Percentiles rank a stretch among this genome's conserved stretches.
Evolutionary conservation across 2,329 filamentous ascomycete species (phyloP).

Genomic region (Fusarium bulbicola): DNA sequence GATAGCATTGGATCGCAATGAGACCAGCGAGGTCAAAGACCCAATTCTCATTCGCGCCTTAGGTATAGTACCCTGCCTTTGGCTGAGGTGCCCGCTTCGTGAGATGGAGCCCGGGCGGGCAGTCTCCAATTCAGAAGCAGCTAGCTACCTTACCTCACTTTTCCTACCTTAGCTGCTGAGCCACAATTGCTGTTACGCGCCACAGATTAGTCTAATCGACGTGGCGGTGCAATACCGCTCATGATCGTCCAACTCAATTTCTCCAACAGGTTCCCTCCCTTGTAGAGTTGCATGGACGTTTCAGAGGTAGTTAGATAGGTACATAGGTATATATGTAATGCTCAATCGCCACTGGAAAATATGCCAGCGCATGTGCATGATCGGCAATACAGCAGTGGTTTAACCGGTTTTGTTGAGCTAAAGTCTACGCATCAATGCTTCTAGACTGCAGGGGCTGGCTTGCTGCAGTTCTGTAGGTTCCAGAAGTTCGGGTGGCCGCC

Average conservation of each 20-base stretch:
- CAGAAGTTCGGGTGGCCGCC: slow-evolving; percentile 16
- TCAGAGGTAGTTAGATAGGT: background rate
- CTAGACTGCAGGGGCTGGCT: background rate
- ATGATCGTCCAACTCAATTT: background rate
- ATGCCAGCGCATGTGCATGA: slow-evolving; percentile 25
- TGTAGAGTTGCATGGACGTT: slow-evolving; percentile 7
- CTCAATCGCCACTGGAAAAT: slow-evolving; percentile 18
- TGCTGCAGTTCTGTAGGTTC: slow-evolving; percentile 22
- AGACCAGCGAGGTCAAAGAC: slow-evolving; percentile 34
- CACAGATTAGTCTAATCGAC: slow-evolving; percentile 6
- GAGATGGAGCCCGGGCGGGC: slow-evolving; percentile 11
- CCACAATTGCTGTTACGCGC: slow-evolving; percentile 15
- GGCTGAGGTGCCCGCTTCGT: slow-evolving; percentile 17
- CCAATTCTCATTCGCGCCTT: slow-evolving; percentile 37
- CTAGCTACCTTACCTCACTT: background rate
- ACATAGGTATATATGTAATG: background rate
- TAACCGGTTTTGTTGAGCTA: slow-evolving; percentile 20
- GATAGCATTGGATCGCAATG: slow-evolving; percentile 32
- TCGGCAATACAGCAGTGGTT: slow-evolving; percentile 20
- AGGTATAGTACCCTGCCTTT: slow-evolving; percentile 8
- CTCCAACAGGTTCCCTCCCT: slow-evolving; percentile 21
- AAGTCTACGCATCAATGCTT: slow-evolving; percentile 5
- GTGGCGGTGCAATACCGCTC: slow-evolving; percentile 34
- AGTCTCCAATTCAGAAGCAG: slow-evolving; percentile 9
- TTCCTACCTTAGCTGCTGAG: slow-evolving; percentile 2